Base-by-base conservation (phyloP, 2,329 filamentous ascomycete genomes). In the Furcasterigmium furcatum region DNA sequence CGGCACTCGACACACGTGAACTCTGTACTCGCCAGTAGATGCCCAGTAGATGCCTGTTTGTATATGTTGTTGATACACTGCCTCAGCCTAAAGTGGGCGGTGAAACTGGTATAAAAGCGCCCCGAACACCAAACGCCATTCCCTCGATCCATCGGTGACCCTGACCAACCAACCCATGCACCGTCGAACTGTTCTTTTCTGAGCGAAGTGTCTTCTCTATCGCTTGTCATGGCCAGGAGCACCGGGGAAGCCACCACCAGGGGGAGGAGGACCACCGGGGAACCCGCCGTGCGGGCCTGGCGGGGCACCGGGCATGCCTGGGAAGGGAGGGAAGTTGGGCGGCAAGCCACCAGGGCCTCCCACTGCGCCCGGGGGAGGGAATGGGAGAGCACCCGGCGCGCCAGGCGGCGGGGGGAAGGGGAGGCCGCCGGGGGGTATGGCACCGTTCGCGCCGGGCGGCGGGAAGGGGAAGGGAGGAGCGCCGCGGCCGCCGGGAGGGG, bases 401-500 rank as follows among this genome's bases (percentile, higher is more conserved):
- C 64, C 52, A 30, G 65, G 62, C 1, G 68, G 61, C 20, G 68
- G 66, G 9, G 71, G 70, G 40, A 74, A 73, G 4, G 68, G 70
- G 46, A 74, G 68, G 18, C 66, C 67, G 20, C 65, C 67, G 2
- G 68, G 70, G 1, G 67, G 62, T 39, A 65, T 60, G 46, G 69
- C 50, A 13, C 64, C 64, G 30, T 61, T 67, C 29, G 62, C 59
- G 9, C 64, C 64, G 2, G 71, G 63, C 12, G 70, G 64, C 58
- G 75, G 73, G 30, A 67, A 66, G 30, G 70, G 68, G 55, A 73
- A 68, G 19, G 66, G 64, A 29, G 67, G 66, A 60, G 74, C 70
- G 51, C 77, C 76, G 55, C 75, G 72, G 45, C 72, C 76, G 48
- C 73, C 77, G 34, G 34, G 34, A 83, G 80, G 80, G 62, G 79